Base-by-base conservation (phyloP, 2,329 filamentous ascomycete genomes). In the Fonsecaea monophora region DNA sequence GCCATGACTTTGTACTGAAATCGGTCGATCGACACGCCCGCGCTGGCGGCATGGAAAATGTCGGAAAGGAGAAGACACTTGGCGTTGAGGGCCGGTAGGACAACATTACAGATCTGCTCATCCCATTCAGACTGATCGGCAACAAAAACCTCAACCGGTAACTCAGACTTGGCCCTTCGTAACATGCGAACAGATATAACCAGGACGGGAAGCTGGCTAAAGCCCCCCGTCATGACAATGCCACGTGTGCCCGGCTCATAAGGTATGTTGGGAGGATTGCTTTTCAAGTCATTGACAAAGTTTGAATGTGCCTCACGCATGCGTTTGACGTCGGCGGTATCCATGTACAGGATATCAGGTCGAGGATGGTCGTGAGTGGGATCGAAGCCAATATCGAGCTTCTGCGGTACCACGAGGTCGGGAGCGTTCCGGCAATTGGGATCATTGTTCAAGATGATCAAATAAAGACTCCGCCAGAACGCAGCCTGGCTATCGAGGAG, bases 1-100 rank as follows among this genome's bases (percentile, higher is more conserved):
- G 85, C 79, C 69, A 87, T 83, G 42, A 84, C 79, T 73, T 88
- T 87, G 77, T 84, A 83, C 72, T 88, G 85, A 72, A 81, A 86
- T 9, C 64, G 64, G 35, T 71, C 66, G 57, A 73, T 62, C 42
- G 50, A 56, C 4, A 70, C 61, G 15, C 65, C 69, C 12, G 65
- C 60, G 18, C 66, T 60, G n/a, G 68, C 64, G 35, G 70, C 58
- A 48, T 61, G 64, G 40, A 72, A 69, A 18, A 73, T 73, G 55
- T 76, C 74, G 4, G 72, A 73, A 4, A 78, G 62, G 30, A 78
- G 69, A 1, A 79, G 67, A 65, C 80, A 82, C 55, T 74, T 74
- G 5, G 80, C 80, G 45, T 80, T 77, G 18, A 82, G 68, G 1
- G 73, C 69, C 6, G 78, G 78, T 2, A 81, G 71, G 5, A 79